A percentile compares a stretch with the other conserved stretches of the same genome.
These are phyloP conservation scores for Excoecaria agallocha DNA, from an alignment of 345 rosid species.

Conservation along the genomic window DNA sequence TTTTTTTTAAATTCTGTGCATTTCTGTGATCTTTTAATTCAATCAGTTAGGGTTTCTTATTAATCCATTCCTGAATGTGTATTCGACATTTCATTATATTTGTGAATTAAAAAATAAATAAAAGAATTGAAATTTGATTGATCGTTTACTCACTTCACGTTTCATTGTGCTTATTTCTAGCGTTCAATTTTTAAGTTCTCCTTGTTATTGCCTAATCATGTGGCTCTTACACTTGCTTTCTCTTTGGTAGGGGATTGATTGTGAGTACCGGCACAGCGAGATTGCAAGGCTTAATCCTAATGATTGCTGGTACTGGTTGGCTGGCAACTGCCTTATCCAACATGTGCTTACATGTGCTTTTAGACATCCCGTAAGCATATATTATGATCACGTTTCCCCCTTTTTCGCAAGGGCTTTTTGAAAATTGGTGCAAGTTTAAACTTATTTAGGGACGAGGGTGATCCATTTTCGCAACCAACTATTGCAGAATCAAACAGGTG, in stretches of 20 bases:
- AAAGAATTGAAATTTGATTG: too few species aligned
- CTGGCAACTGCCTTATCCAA: slow-evolving; percentile 16
- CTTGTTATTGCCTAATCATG: not conserved
- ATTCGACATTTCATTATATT: too few species aligned
- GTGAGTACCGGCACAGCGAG: slow-evolving; percentile 24
- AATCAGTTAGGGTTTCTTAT: not conserved
- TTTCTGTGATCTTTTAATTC: not conserved
- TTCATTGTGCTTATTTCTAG: not conserved
- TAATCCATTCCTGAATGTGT: not conserved
- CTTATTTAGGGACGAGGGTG: too few species aligned
- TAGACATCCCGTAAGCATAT: slow-evolving; percentile 25
- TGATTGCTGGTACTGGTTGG: slow-evolving; percentile 27
- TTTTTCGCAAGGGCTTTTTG: too few species aligned
- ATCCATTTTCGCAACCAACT: too few species aligned
- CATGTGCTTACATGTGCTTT: slow-evolving; percentile 26
- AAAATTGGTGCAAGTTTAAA: too few species aligned
- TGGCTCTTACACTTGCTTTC: not conserved
- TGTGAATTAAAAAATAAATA: too few species aligned
- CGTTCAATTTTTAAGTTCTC: not conserved
- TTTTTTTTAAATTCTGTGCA: too few species aligned
- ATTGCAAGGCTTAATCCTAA: slow-evolving; percentile 25
- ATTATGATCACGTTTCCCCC: not conserved
- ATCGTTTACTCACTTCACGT: too few species aligned
- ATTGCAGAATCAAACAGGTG: too few species aligned
- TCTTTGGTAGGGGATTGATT: slow-evolving; percentile 11